Percentiles rank a stretch among this genome's conserved stretches.
Conservation (phyloP, 768 basidiomycete species). For the Psilocybe subaeruginosa region DNA sequence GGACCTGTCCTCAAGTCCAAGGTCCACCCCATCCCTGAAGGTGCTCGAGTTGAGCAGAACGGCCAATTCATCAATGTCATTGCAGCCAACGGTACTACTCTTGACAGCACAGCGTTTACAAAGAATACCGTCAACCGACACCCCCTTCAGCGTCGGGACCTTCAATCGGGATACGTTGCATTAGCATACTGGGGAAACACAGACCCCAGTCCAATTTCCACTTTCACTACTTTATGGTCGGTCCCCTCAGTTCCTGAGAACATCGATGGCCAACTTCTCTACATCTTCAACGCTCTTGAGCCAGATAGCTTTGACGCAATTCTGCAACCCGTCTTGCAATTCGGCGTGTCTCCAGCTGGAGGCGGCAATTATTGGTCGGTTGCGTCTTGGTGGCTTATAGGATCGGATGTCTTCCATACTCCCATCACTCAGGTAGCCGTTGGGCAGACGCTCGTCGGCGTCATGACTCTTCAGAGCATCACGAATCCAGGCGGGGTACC, state of each 20-base stretch:
- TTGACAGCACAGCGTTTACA: neutral
- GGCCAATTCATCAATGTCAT: neutral
- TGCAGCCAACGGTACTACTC: neutral
- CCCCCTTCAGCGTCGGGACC: too few species aligned
- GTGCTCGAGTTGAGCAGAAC: neutral
- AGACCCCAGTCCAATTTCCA: constrained; percentile 15
- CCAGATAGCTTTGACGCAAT: constrained; percentile 19
- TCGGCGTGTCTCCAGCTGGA: constrained; percentile 23
- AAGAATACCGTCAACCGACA: too few species aligned
- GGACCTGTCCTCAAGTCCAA: neutral
- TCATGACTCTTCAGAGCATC: constrained; percentile 10
- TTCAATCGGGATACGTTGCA: constrained; percentile 7
- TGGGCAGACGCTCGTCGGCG: constrained; percentile 12
- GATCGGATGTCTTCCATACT: constrained; percentile 12
- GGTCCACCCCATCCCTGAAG: neutral
- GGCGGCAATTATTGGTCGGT: constrained; percentile 27
- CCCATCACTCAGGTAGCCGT: constrained; percentile 8
- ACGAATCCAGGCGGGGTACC: constrained; percentile 2
- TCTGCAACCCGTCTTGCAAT: constrained; percentile 27
- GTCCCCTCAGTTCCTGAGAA: constrained; percentile 23
- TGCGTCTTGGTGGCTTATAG: constrained; percentile 23
- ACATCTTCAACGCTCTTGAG: constrained; percentile 25
- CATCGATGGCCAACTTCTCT: constrained; percentile 23
- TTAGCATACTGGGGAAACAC: constrained; percentile 21
- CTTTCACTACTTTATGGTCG: constrained; percentile 20